phyloP scores from a whole-genome alignment of 2,329 filamentous ascomycete species.

The Penicillium verrucosum region DNA sequence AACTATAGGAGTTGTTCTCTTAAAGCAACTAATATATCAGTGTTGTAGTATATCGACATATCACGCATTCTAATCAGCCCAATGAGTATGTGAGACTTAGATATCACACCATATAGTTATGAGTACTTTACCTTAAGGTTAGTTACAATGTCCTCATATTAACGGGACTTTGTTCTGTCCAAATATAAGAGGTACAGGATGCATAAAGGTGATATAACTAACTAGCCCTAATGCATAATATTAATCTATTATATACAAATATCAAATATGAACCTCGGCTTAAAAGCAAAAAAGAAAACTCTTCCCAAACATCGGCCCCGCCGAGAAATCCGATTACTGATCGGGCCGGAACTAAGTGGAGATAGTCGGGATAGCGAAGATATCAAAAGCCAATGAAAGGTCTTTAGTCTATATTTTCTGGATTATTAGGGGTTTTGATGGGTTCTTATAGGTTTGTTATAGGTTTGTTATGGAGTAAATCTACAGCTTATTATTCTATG shows the following conservation, averaged over 20 bases:
- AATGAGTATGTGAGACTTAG: neutral
- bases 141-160: too few relatives aligned
- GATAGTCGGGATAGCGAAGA: neutral
- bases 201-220: neutral
- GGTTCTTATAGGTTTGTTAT: neutral
- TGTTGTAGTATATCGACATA: too few relatives aligned
- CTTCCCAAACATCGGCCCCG: neutral
- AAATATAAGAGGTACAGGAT: too few relatives aligned
- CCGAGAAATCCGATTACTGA: conserved; percentile 6
- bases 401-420: neutral
- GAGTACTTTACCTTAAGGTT: too few relatives aligned
- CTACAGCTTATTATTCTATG: neutral
- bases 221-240: neutral
- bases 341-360: conserved; percentile 8
- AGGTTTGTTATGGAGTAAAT: neutral
- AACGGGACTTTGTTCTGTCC: too few relatives aligned
- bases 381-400: neutral
- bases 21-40: too few relatives aligned
- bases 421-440: neutral
- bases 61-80: neutral
- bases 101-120: neutral
- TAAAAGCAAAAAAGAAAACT: neutral
- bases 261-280: neutral
- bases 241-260: neutral
- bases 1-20: too few relatives aligned